Evolutionary conservation across 1,284 basidiomycete species (phyloP), one percentile per base, ranked within the genome.

Genomic region (Cutaneotrichosporon sp.): DNA sequence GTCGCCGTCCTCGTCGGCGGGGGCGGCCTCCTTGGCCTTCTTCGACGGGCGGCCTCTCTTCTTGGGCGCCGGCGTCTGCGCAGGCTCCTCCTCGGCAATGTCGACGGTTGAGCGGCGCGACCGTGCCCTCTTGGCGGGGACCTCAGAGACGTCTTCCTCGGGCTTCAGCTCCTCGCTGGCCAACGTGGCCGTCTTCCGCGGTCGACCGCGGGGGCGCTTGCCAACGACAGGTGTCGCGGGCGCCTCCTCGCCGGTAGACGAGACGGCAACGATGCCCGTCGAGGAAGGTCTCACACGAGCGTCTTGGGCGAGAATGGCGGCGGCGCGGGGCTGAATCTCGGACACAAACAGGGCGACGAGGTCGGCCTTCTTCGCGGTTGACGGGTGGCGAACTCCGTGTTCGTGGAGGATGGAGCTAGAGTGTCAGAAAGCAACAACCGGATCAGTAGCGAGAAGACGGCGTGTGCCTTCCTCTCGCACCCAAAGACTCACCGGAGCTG

Each of bases 301-400:
- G 51, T 59, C 66, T 42, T 63, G 73, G 52, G 61, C 67, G n/a
- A 72, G 65, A 10, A 72, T 62, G 68, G 86, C 87, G 20, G 79
- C 74, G 6, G 84, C 82, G 59, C 85, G 85, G 9, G 87, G 81
- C 69, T 85, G 86, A 68, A 97, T 85, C 76, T 91, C 83, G 36
- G 87, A 83, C 62, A 92, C 86, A 79, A 94, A 98, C 4, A 88
- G 80, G 43, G 86, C 82, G 11, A 97, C 85, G 25, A 98, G 86
- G 70, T 91, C 92, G 7, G 87, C 83, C 79, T 98, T 98, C 65
- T 90, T 91, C 70, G 90, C 89, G 1, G 87, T 86, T 3, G 87
- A 85, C 7, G 90, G 86, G 78, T 89, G 91, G 33, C 83, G 81
- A 70, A 95, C 82, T 65, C 89, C 86, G 80, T 98, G 91, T 72